Evolutionary conservation across 768 basidiomycete genomes (phyloP).

Genomic region (Auriscalpium vulgare): DNA sequence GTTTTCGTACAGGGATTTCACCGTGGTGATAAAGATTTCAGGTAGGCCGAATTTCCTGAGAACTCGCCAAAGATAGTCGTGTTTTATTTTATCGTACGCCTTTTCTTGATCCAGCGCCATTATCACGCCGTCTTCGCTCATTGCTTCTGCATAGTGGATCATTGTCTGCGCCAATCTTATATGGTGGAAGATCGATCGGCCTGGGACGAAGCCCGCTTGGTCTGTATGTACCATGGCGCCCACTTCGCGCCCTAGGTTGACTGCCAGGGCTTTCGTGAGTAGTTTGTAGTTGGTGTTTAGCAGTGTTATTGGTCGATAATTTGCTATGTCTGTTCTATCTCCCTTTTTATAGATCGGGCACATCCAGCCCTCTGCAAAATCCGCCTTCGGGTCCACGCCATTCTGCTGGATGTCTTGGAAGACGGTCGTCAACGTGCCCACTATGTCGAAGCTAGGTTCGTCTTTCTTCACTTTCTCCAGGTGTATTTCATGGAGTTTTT

Average conservation of each 20-base stretch:
- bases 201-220: slow-evolving; percentile 7
- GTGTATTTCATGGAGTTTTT: not conserved
- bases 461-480: not conserved
- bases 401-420: slow-evolving; percentile 13
- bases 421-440: not conserved
- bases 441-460: not conserved
- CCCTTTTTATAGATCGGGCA: slow-evolving; percentile 1
- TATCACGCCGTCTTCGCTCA: not conserved
- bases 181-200: slow-evolving; percentile 1
- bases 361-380: not conserved
- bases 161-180: not conserved
- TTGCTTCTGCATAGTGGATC: not conserved
- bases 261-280: not conserved
- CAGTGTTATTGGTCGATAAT: not conserved
- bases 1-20: slow-evolving; percentile 2
- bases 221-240: too few relatives aligned
- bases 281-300: not conserved
- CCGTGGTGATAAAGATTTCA: not conserved
- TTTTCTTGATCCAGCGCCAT: slow-evolving; percentile 2
- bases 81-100: slow-evolving; percentile 10
- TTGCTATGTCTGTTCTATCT: not conserved
- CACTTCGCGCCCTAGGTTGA: too few relatives aligned
- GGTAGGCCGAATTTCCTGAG: not conserved
- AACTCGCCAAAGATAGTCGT: slow-evolving; percentile 9
- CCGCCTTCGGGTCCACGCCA: not conserved